A percentile compares a stretch with the other conserved stretches of the same genome.
These are phyloP conservation scores for Oryza glumipatula DNA, from an alignment of 176 grass and related monocot genomes.

Conservation along the genomic window DNA sequence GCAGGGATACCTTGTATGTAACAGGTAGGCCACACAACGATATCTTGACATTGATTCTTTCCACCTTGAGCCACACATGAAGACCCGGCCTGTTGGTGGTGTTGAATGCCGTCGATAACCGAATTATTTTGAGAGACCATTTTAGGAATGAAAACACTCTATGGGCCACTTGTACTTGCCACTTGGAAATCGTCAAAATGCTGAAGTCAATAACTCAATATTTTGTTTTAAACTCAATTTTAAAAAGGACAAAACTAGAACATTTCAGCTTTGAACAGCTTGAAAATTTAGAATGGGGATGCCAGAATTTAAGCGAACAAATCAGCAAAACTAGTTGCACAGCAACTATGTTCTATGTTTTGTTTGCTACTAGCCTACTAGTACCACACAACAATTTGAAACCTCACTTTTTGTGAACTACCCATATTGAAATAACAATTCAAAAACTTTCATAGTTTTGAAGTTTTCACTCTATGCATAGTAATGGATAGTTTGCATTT, in stretches of 20 bases:
- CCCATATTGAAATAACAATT: not conserved
- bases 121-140: not conserved
- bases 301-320: not conserved
- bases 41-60: not conserved
- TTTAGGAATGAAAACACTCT: not conserved
- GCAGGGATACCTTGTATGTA: not conserved
- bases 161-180: not conserved
- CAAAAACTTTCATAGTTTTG: not conserved
- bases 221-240: not conserved
- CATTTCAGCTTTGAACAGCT: too few species aligned
- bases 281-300: not conserved
- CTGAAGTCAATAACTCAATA: not conserved
- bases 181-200: not conserved
- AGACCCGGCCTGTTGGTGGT: not conserved
- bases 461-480: not conserved
- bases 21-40: not conserved
- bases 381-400: not conserved
- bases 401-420: not conserved
- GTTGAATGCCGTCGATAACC: not conserved
- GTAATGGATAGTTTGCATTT: conserved; percentile 15
- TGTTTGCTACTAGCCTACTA: conserved; percentile 4
- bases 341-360: not conserved
- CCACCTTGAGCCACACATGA: not conserved
- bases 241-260: not conserved
- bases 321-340: not conserved